Conservation (phyloP, 1,139 yeast species). For the Zygoascus hellenicus region DNA sequence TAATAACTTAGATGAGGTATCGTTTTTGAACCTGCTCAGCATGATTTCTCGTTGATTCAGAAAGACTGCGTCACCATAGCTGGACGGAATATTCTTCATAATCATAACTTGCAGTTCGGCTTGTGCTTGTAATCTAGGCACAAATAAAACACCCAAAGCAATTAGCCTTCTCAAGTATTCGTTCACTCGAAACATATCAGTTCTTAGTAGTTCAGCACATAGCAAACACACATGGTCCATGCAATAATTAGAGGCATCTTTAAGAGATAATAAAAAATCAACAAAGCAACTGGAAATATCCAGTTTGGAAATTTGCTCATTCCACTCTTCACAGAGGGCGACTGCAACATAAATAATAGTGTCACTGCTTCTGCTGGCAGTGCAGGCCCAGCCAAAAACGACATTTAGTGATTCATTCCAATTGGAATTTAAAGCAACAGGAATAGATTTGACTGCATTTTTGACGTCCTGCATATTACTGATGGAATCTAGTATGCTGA, state of each 20-base stretch:
- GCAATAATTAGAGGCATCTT: constrained; percentile 22
- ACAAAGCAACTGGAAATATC: constrained; percentile 28
- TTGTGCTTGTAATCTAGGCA: constrained; percentile 25
- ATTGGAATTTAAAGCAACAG: constrained; percentile 17
- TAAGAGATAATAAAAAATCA: constrained; percentile 27
- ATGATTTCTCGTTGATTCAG: constrained; percentile 24
- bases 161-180: constrained; percentile 71
- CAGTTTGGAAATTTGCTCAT: constrained; percentile 19
- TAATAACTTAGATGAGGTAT: not conserved
- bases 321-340: constrained; percentile 22
- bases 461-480: constrained; percentile 21
- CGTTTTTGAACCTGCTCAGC: constrained; percentile 16
- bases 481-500: constrained; percentile 22
- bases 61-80: constrained; percentile 13
- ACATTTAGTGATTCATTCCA: constrained; percentile 22
- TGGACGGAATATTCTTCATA: constrained; percentile 48
- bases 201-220: constrained; percentile 50
- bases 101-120: constrained; percentile 46
- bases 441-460: constrained; percentile 20
- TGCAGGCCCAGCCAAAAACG: constrained; percentile 31
- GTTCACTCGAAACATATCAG: constrained; percentile 49
- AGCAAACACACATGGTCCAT: constrained; percentile 44
- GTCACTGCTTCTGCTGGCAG: constrained; percentile 20
- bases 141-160: constrained; percentile 74
- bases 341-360: constrained; percentile 26